phyloP scores from a whole-genome alignment of 2,329 filamentous ascomycete species.

The Phyllosticta citribraziliensis region DNA sequence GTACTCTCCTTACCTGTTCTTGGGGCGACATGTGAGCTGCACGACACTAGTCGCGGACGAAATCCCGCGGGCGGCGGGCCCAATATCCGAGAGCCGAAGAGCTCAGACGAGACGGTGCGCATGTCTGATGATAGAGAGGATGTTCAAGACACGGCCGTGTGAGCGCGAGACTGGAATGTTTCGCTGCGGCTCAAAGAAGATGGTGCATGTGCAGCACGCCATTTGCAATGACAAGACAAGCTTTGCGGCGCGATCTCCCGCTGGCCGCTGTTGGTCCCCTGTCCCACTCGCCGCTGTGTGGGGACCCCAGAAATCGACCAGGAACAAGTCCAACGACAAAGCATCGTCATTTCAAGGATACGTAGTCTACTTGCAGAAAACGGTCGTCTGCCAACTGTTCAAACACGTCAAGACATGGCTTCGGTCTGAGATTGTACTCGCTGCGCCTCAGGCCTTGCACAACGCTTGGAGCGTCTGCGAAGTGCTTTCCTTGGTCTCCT shows the following conservation, averaged over 20 bases:
- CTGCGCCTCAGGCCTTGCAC: slow-evolving; percentile 43
- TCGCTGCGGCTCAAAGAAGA: background rate
- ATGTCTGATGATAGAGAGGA: background rate
- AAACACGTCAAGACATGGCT: background rate
- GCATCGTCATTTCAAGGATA: background rate
- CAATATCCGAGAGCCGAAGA: background rate
- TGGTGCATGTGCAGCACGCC: background rate
- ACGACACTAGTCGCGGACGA: background rate
- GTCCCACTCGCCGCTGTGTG: background rate
- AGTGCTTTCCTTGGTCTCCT: slow-evolving; percentile 63
- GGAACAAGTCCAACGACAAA: background rate
- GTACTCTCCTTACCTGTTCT: background rate
- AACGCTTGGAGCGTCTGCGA: slow-evolving; percentile 57
- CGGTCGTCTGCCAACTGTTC: background rate
- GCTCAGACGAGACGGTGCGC: background rate
- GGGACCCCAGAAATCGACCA: background rate
- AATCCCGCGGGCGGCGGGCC: background rate
- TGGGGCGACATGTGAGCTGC: too few relatives aligned
- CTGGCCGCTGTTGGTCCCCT: background rate
- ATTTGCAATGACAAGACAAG: background rate
- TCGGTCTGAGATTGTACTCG: background rate
- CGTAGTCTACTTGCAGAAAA: background rate
- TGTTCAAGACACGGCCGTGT: background rate
- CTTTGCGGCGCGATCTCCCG: slow-evolving; percentile 4
- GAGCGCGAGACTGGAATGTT: background rate